These are phyloP conservation scores for Phytophthora fragariae DNA, from an alignment of 352 stramenopile genomes.

Conservation along the genomic window DNA sequence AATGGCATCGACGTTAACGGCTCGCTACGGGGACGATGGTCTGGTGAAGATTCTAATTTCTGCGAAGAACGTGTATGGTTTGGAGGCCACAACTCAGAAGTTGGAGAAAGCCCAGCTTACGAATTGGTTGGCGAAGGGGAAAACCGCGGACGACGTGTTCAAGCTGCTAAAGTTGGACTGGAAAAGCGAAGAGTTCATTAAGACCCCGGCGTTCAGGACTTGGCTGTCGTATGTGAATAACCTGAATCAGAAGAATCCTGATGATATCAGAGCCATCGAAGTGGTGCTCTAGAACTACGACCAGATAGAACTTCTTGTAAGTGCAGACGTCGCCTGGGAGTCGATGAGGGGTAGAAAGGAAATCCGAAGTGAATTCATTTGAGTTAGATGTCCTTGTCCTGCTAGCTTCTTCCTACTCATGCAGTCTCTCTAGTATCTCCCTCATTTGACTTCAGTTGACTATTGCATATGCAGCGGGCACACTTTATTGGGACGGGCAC, in stretches of 20 bases:
- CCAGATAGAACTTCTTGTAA: not conserved
- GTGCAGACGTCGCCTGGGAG: not conserved
- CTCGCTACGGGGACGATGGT: not conserved
- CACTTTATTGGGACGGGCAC: no score
- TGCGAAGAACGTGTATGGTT: not conserved
- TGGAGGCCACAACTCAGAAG: not conserved
- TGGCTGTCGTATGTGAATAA: not conserved
- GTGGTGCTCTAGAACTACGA: not conserved
- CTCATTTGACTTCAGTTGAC: no score
- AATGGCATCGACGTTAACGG: not conserved
- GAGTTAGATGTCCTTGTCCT: no score
- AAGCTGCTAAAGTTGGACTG: not conserved
- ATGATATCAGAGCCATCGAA: not conserved
- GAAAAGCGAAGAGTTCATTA: not conserved
- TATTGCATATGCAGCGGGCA: no score
- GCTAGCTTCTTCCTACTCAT: no score
- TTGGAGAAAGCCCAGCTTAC: not conserved
- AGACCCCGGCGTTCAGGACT: not conserved
- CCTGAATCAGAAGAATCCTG: not conserved
- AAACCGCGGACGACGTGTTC: not conserved
- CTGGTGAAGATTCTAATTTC: not conserved
- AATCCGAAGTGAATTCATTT: no score
- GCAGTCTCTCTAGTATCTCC: no score
- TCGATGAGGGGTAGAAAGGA: no score
- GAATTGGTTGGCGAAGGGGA: not conserved